Evolutionary conservation across 345 rosid species (phyloP).

Genomic region (Gossypium australe): DNA sequence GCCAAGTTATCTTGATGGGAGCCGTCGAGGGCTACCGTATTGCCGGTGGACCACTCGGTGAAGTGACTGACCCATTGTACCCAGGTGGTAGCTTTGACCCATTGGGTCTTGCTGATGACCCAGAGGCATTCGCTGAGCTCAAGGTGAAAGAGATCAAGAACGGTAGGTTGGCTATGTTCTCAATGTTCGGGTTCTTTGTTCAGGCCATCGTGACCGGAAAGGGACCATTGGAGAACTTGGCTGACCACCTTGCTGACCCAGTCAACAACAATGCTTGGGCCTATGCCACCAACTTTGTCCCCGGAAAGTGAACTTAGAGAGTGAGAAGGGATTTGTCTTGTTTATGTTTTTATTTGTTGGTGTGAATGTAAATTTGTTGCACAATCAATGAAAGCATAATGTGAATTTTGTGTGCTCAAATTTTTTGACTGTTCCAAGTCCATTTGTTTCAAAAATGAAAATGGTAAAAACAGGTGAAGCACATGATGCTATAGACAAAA

Average conservation of each 20-base stretch:
- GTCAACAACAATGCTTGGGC: slow-evolving; percentile 94
- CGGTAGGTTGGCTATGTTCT: slow-evolving; percentile 82
- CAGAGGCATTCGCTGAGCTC: slow-evolving; percentile 75
- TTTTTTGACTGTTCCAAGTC: too few species aligned
- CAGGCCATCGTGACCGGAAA: slow-evolving; percentile 86
- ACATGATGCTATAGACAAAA: not conserved
- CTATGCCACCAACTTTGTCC: slow-evolving; percentile 80
- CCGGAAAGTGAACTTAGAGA: slow-evolving; percentile 55
- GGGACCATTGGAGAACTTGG: slow-evolving; percentile 73
- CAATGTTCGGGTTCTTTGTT: slow-evolving; percentile 82
- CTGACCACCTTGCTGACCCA: slow-evolving; percentile 80
- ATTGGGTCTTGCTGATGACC: slow-evolving; percentile 72
- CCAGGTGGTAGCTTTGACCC: slow-evolving; percentile 89
- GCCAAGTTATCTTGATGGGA: slow-evolving; percentile 76
- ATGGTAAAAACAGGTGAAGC: not conserved
- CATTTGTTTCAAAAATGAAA: not conserved
- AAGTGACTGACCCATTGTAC: slow-evolving; percentile 65
- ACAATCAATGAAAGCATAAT: not conserved
- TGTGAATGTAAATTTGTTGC: not conserved
- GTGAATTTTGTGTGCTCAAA: not conserved
- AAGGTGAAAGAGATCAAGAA: slow-evolving; percentile 86
- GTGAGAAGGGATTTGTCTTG: not conserved
- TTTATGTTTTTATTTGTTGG: not conserved
- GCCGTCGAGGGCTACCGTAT: slow-evolving; percentile 78
- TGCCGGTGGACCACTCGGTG: slow-evolving; percentile 67